A percentile compares a stretch with the other conserved stretches of the same genome.
phyloP scores from a whole-genome alignment of 2,329 filamentous ascomycete species.

The Paecilomyces fulvus region DNA sequence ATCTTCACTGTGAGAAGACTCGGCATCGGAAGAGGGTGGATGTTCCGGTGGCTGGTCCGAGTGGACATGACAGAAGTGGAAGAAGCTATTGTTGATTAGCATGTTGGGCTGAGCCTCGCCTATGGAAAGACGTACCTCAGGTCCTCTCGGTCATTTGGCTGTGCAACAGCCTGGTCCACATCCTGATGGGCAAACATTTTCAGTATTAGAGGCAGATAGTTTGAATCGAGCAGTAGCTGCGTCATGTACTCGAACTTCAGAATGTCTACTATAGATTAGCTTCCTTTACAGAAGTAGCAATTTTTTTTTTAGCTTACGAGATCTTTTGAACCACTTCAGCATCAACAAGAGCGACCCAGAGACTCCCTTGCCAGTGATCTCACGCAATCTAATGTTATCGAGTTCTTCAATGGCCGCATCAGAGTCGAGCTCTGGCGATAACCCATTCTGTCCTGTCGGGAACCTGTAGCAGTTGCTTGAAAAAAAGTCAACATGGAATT shows the following conservation, averaged over 20 bases:
- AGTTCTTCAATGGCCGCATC: conserved; percentile 59
- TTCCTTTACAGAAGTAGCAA: neutral
- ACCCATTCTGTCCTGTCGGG: conserved; percentile 8
- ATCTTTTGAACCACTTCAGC: conserved; percentile 93
- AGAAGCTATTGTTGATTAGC: conserved; percentile 56
- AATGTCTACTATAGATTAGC: conserved; percentile 53
- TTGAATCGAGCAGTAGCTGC: conserved; percentile 86
- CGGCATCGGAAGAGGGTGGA: conserved; percentile 24
- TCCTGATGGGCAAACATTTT: conserved; percentile 95
- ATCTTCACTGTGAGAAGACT: conserved; percentile 45
- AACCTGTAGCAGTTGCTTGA: conserved; percentile 17
- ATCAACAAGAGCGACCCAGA: conserved; percentile 82
- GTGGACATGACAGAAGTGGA: conserved; percentile 73
- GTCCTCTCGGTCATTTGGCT: conserved; percentile 72
- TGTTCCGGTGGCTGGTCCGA: conserved; percentile 49
- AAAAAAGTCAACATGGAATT: neutral
- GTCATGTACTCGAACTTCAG: conserved; percentile 94
- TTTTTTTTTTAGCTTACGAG: conserved; percentile 53
- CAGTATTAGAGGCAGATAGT: conserved; percentile 83
- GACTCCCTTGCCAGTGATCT: conserved; percentile 84
- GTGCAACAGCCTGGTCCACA: conserved; percentile 80
- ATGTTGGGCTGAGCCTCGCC: neutral
- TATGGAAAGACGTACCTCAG: conserved; percentile 52
- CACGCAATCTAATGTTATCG: conserved; percentile 70
- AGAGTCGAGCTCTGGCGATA: conserved; percentile 17